Evolutionary conservation across 106 monocot genomes (phyloP), one percentile per base, ranked within the genome.

Genomic region (Dioscorea zingiberensis): DNA sequence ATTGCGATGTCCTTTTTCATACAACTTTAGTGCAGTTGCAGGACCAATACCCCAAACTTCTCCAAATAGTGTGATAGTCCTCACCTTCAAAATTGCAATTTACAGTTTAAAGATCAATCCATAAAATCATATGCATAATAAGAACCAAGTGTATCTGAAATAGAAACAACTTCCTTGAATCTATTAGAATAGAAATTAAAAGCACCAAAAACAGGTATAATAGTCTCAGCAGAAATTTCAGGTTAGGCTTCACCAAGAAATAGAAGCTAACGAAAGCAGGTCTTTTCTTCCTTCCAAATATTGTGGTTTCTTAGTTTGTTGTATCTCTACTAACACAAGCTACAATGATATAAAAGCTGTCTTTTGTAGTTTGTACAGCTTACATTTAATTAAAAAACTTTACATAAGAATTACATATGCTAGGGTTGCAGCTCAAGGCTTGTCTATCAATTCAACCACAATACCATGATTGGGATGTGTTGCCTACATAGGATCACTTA

Each of bases 31-130:
- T 59, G 97, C 97, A 69, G 97, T 98, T 48, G 88, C 84, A 44
- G 97, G 97, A 68, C 97, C 97, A 81, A 98, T 82, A 23, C 97
- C 97, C 97, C 97, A 98, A 59, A 98, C 84, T 69, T 98, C 92
- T n/a, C 86, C 92, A 72, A 98, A 93, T 46, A 98, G 66, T 75
- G n/a, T 71, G 17, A 98, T 68, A 47, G 84, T 75, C 1, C 83
- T 71, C 13, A 92, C 92, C 97, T 98, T 59, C 68, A 85, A 44
- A 62, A 53, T 21, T 18, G 38, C 4, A 70, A 60, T 16, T 47
- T 7, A 53, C 24, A 22, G 51, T 46, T 23, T n/a, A n/a, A 18
- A 23, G 45, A 7, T 27, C 19, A 3, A 10, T 23, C 18, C 18
- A 26, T 18, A 51, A 51, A 27, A 51, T 19, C 2, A 7, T 27